These are phyloP conservation scores for Telfairia occidentalis DNA, from an alignment of 331 rosid genomes.

Conservation along the genomic window DNA sequence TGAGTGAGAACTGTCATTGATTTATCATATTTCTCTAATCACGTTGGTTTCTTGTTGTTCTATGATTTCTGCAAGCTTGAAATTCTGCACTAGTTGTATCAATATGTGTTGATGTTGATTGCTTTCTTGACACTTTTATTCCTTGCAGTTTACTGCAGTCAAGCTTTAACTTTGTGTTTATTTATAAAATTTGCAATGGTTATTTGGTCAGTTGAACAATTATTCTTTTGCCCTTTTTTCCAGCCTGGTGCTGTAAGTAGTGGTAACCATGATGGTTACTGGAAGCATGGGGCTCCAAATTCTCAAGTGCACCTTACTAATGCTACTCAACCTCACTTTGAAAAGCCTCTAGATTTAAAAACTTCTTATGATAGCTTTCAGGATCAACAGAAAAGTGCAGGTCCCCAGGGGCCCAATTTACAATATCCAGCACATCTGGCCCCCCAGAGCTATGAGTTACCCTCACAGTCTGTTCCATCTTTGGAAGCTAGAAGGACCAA, in stretches of 20 bases:
- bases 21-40: not conserved
- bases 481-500: conserved; percentile 56
- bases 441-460: conserved; percentile 26
- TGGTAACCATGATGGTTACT: conserved; percentile 81
- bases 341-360: conserved; percentile 71
- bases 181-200: conserved; percentile 12
- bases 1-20: not conserved
- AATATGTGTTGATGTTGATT: not conserved
- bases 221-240: conserved; percentile 31
- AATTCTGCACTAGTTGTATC: not conserved
- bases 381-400: conserved; percentile 60
- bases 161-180: not conserved
- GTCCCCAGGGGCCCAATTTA: conserved; percentile 45
- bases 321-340: conserved; percentile 65
- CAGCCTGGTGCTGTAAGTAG: conserved; percentile 74
- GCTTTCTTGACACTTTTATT: not conserved
- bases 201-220: conserved; percentile 19
- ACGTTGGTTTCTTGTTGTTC: not conserved
- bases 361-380: conserved; percentile 81
- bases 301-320: conserved; percentile 59
- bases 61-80: not conserved
- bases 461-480: conserved; percentile 26
- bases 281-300: conserved; percentile 70
- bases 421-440: conserved; percentile 58
- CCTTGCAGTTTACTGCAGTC: not conserved